These are phyloP conservation scores for Sutorius australiensis DNA, from an alignment of 768 basidiomycete species.

Conservation along the genomic window DNA sequence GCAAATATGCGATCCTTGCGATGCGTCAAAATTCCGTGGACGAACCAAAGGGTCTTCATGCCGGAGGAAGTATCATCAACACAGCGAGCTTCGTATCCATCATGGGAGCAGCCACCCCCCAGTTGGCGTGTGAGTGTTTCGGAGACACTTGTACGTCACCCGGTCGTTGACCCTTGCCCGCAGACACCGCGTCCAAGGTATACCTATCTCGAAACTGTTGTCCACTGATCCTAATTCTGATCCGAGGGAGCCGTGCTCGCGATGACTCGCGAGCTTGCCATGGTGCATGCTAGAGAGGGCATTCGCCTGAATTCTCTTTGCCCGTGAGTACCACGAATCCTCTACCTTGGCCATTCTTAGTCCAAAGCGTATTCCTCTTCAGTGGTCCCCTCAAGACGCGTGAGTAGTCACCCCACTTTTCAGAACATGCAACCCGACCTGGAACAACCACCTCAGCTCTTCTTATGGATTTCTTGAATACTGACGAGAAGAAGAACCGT, in stretches of 20 bases:
- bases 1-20: slow-evolving; percentile 94
- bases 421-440: neutral
- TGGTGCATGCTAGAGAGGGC: slow-evolving; percentile 96
- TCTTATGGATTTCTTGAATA: slow-evolving; percentile 97
- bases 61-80: slow-evolving; percentile 93
- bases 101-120: slow-evolving; percentile 95
- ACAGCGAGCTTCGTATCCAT: slow-evolving; percentile 96
- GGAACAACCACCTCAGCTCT: slow-evolving; percentile 53
- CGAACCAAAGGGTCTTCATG: slow-evolving; percentile 69
- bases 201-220: neutral
- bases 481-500: slow-evolving; percentile 90
- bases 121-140: slow-evolving; percentile 75
- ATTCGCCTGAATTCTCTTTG: slow-evolving; percentile 95
- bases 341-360: neutral
- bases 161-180: slow-evolving; percentile 6
- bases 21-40: slow-evolving; percentile 93
- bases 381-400: slow-evolving; percentile 96
- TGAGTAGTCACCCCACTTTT: slow-evolving; percentile 37
- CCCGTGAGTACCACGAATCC: slow-evolving; percentile 59
- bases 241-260: slow-evolving; percentile 90
- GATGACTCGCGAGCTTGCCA: slow-evolving; percentile 96
- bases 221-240: slow-evolving; percentile 9
- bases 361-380: slow-evolving; percentile 6
- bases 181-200: slow-evolving; percentile 94
- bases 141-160: neutral